Percentiles rank a stretch among this genome's conserved stretches.
These are phyloP conservation scores for Chlorella vulgaris DNA, from an alignment of 139 green algal species.

Conservation along the genomic window DNA sequence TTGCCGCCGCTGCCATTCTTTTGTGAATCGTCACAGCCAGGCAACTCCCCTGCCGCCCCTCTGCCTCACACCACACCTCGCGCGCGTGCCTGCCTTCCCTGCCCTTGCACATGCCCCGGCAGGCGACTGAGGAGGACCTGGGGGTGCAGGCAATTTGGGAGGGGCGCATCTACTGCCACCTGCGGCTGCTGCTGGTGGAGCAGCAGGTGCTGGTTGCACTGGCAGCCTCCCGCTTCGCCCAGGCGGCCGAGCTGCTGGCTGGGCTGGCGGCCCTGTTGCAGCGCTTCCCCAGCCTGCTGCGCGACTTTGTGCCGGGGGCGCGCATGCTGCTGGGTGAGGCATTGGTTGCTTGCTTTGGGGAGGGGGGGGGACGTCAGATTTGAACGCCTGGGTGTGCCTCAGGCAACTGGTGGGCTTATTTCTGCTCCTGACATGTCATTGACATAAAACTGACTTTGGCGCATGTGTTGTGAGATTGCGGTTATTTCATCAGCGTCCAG, in stretches of 20 bases:
- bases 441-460: too few species aligned
- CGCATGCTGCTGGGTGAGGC: conserved; percentile 36
- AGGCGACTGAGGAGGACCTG: not conserved
- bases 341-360: not conserved
- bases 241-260: not conserved
- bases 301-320: conserved; percentile 4
- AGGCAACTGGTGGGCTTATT: too few species aligned
- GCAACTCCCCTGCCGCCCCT: too few species aligned
- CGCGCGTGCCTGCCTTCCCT: not conserved
- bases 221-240: not conserved
- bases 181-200: conserved; percentile 19
- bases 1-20: not conserved
- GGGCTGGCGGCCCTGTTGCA: conserved; percentile 20
- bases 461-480: too few species aligned
- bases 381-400: too few species aligned
- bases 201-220: conserved; percentile 30
- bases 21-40: too few species aligned
- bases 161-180: conserved; percentile 17
- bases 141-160: conserved; percentile 1
- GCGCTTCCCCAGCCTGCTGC: conserved; percentile 29
- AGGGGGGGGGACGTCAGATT: too few species aligned
- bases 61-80: too few species aligned
- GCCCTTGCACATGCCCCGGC: not conserved
- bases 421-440: too few species aligned
- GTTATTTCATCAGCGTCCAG: too few species aligned